phyloP scores from a whole-genome alignment of 495 filamentous ascomycete genomes.

The Apiosordaria backusii region DNA sequence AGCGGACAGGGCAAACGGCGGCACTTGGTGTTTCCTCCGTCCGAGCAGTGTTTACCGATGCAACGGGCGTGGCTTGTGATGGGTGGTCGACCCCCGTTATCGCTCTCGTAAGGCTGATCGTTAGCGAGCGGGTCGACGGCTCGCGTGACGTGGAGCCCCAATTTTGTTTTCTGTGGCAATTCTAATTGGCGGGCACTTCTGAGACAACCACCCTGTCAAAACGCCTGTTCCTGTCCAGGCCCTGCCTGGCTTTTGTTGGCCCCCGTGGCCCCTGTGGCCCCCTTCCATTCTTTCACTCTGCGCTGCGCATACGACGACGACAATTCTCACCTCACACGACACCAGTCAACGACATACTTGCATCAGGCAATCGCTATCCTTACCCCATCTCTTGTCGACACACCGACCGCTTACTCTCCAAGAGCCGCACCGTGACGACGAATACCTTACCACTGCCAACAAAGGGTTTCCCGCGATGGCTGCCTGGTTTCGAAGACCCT shows the following conservation, averaged over 20 bases:
- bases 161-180: background rate
- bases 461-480: constrained; percentile 6
- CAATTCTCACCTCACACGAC: background rate
- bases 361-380: background rate
- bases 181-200: background rate
- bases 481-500: constrained; percentile 13
- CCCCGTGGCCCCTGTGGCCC: background rate
- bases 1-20: background rate
- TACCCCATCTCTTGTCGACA: background rate
- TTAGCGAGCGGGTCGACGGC: background rate
- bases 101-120: constrained; percentile 7
- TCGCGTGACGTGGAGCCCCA: constrained; percentile 6
- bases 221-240: background rate
- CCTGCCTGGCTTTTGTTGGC: background rate
- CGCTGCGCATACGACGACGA: background rate
- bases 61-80: constrained; percentile 10
- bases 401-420: background rate
- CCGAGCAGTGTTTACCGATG: background rate
- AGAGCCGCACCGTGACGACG: background rate
- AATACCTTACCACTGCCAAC: background rate
- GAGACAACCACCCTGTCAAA: constrained; percentile 1
- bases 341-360: background rate
- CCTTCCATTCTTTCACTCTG: background rate
- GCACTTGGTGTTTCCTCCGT: background rate
- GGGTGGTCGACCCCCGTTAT: background rate